A percentile compares a stretch with the other conserved stretches of the same genome.
phyloP scores from a whole-genome alignment of 176 grass and related monocot genomes.

The Musa schizocarpa region DNA sequence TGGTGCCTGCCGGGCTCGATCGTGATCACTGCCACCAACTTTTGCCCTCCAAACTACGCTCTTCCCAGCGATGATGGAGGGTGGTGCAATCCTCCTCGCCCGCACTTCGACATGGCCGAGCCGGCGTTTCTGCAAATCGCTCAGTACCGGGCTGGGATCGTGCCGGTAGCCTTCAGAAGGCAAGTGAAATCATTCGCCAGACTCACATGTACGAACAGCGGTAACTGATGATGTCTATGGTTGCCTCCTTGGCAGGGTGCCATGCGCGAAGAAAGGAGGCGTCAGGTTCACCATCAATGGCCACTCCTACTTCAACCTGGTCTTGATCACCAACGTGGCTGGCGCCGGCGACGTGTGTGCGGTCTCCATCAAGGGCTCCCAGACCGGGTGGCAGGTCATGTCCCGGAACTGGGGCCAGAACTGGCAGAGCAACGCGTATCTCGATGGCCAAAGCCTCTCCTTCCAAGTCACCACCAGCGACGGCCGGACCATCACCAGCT shows the following conservation, averaged over 20 bases:
- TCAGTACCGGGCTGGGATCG: conserved; percentile 6
- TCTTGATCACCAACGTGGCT: conserved; percentile 80
- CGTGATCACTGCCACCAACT: conserved; percentile 4
- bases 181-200: not conserved
- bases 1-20: conserved; percentile 1
- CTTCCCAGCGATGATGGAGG: conserved; percentile 1
- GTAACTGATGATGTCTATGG: not conserved
- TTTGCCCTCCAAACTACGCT: conserved; percentile 2
- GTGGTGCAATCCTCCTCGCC: conserved; percentile 5
- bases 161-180: conserved; percentile 4
- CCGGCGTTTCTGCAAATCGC: conserved; percentile 2
- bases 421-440: conserved; percentile 89
- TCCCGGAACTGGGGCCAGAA: conserved; percentile 87
- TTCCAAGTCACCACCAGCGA: conserved; percentile 67
- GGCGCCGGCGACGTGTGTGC: conserved; percentile 61
- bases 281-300: conserved; percentile 89
- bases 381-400: conserved; percentile 66
- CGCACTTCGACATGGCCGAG: conserved; percentile 11
- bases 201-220: not conserved
- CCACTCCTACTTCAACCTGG: conserved; percentile 89
- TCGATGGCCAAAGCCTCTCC: conserved; percentile 67
- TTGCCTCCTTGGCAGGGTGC: conserved; percentile 32
- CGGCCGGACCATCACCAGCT: conserved; percentile 52
- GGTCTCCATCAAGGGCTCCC: conserved; percentile 76
- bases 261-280: conserved; percentile 85